Evolutionary conservation across 225 moss, liverwort and hornwort species (phyloP), one percentile per base, ranked within the genome.

Genomic region (Bryum argenteum): DNA sequence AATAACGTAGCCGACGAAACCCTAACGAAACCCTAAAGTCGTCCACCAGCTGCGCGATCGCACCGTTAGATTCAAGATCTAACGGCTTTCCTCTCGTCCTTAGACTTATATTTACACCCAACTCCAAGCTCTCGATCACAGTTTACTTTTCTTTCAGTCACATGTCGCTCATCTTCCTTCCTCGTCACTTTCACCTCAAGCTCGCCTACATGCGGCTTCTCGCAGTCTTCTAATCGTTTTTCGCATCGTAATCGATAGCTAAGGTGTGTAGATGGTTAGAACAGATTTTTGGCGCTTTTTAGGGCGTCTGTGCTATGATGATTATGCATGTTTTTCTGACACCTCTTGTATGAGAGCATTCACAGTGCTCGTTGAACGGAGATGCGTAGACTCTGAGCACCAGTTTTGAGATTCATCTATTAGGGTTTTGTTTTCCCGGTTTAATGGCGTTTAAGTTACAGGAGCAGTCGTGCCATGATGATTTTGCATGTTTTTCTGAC

Each of bases 401-500:
- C 5, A 6, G 5, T 33, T 44, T 13, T 9, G 44, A 11, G 12
- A 2, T 0, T 44, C 43, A 11, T 13, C 6, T 44, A 0, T 15
- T 11, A 8, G 7, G 2, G 17, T 8, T 40, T 21, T 20, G 19
- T 54, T 3, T 0, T 28, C 16, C 4, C 0, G 0, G 5, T 3
- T 11, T 26, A 20, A 5, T 13, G 9, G 24, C 20, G 16, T 1
- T 33, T 21, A 0, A 11, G 24, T 3, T 1, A 3, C 16, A 1
- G 9, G 1, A n/a, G 8, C 19, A 10, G 11, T 39, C 1, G 74
- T 71, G 79, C 74, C 28, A 9, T 84, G 77, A 74, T 68, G 74
- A 81, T 12, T 65, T 33, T 81, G 81, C 74, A 69, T 19, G 28
- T 73, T 67, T 83, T 81, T 81, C 81, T 84, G 81, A 84, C 70